These are phyloP conservation scores for Arxiozyma telluris DNA, from an alignment of 1,139 yeast genomes.

Conservation along the genomic window DNA sequence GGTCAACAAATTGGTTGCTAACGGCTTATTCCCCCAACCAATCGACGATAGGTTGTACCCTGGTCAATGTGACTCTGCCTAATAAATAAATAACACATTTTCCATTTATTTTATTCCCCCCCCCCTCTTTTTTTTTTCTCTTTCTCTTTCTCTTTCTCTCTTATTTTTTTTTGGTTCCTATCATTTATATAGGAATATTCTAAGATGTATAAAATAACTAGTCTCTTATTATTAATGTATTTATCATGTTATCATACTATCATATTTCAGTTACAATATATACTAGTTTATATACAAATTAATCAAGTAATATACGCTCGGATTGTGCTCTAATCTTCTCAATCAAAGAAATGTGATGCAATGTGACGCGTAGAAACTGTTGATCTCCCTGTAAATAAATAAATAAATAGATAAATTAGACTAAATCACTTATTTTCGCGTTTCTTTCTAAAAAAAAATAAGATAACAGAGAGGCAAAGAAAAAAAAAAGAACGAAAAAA, in stretches of 20 bases:
- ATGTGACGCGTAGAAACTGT: no score
- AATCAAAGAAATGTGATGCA: no score
- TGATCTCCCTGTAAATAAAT: no score
- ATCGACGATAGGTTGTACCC: constrained; percentile 55
- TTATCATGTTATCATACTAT: no score
- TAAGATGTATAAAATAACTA: no score
- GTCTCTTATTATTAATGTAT: not conserved
- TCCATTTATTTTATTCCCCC: not conserved
- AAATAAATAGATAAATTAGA: no score
- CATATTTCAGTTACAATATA: not conserved
- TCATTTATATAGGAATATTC: no score
- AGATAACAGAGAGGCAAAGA: not conserved
- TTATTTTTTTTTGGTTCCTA: not conserved
- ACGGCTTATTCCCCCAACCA: constrained; percentile 76
- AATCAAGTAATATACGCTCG: no score
- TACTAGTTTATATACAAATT: not conserved
- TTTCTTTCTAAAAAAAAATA: no score
- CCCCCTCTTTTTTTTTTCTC: no score
- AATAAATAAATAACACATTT: not conserved
- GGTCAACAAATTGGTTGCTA: constrained; percentile 45
- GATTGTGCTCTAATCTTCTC: not conserved
- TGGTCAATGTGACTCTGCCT: constrained; percentile 45
- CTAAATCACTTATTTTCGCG: no score
- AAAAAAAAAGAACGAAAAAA: no score
- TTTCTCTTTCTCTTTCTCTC: not conserved